Evolutionary conservation across 2,329 filamentous ascomycete species (phyloP), one percentile per base, ranked within the genome.

Genomic region (Ophiostoma ips): DNA sequence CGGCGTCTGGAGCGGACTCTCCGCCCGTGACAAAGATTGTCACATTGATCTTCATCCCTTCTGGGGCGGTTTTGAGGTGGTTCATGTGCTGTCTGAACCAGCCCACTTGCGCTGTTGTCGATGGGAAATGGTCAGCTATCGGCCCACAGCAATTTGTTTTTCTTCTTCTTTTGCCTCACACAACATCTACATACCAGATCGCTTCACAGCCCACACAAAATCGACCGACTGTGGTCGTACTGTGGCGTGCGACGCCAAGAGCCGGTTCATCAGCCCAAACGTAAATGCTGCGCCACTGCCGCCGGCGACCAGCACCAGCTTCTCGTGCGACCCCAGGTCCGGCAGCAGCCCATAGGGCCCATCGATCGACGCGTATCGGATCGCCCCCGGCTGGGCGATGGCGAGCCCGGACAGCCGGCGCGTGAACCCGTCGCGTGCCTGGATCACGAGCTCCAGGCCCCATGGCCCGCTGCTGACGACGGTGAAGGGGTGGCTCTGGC

Each of bases 401-500:
- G 74, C 75, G 52, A 68, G 67, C 13, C 64, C 57, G 59, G 75
- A 68, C 7, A 79, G 61, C 38, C 69, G 66, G 15, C 62, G 62
- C 0, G 75, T 78, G 56, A 78, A 79, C 13, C 75, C 75, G 52
- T 71, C 68, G 51, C 72, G 67, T 0, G 73, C 68, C 19, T 67
- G 65, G 38, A 79, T 67, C 33, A 79, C 67, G 36, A 79, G 72
- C 61, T 78, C 73, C 12, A 73, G 52, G 1, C 59, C 63, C 1
- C 55, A 55, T 0, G 71, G 68, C 18, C 69, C 60, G 31, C 63
- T 65, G 19, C 67, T 60, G 8, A 71, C 71, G 47, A 80, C 72
- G 2, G 76, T 79, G 55, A 80, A 79, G 0, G 76, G 76, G 51
- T 81, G 77, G 2, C 72, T 76, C 59, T 81, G 71, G 11, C 70